Evolutionary conservation across 371 early-diverging fungal species (phyloP), one percentile per base, ranked within the genome.

Genomic region (Umbelopsis sp.): DNA sequence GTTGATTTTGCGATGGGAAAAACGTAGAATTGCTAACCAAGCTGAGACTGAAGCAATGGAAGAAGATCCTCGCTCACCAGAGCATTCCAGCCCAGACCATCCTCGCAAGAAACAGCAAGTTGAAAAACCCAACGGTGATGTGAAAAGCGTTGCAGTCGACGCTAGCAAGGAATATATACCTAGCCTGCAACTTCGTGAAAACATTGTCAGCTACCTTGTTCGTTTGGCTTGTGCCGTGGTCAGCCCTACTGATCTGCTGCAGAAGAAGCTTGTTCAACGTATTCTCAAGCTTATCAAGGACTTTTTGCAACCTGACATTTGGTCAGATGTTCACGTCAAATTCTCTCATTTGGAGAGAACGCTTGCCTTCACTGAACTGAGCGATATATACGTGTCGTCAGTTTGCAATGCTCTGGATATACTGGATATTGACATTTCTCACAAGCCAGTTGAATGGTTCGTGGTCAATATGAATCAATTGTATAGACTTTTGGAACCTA

Each of bases 1-100:
- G 29, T 79, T 98, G 65, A 88, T 98, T 44, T 74, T 95, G 29
- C 87, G 87, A 63, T 99, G 99, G 99, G 96, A 98, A 65, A 80
- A 80, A 32, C 83, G 76, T 25, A 85, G 90, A 10, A 70, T 88
- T 11, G 67, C 64, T 12, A 69, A 32, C 29, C 50, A 29, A 35
- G 24, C 69, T 4, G 84, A 84, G 65, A 38, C 74, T 45, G 72
- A 67, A 63, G 44, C 10, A 63, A 38, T 67, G 65, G 67, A 70
- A 65, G 76, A 71, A 29, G 63, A 74, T 44, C 37, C 46, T 32
- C 68, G 50, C 24, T 12, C 48, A 52, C 44, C 70, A 6, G 44
- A 66, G 57, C 68, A 66, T 41, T 63, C 75, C 53, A 74, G 73
- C 18, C 70, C 74, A 24, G 69, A 66, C 14, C 73, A 63, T 32